A percentile compares a stretch with the other conserved stretches of the same genome.
Evolutionary conservation across 768 basidiomycete genomes (phyloP).

Genomic region (Collybia sp.): DNA sequence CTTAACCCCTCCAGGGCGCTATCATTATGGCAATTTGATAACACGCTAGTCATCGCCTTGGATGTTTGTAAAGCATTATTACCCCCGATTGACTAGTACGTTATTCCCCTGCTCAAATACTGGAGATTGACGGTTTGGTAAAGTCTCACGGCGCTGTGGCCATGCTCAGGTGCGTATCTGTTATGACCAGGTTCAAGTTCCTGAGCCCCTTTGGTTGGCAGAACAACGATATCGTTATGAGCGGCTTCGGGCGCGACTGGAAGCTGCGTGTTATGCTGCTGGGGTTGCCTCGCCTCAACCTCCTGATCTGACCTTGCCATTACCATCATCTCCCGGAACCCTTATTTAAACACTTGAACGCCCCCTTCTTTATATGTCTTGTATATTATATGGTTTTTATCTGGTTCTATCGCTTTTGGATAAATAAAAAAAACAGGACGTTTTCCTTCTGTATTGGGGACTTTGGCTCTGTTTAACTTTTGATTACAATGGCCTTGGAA

Average conservation of each 20-base stretch:
- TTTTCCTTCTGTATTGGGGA: too few relatives aligned
- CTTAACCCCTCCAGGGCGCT: conserved; percentile 35
- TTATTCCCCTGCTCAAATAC: conserved; percentile 5
- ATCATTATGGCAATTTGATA: conserved; percentile 57
- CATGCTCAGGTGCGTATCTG: conserved; percentile 47
- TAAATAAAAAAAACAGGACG: too few relatives aligned
- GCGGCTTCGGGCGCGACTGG: conserved; percentile 39
- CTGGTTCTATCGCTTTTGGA: background rate
- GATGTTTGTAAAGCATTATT: conserved; percentile 60
- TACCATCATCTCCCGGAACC: conserved; percentile 17
- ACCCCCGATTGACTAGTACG: conserved; percentile 53
- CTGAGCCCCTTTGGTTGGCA: conserved; percentile 16
- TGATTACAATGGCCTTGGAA: too few relatives aligned
- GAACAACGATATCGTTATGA: conserved; percentile 50
- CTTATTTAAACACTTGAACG: conserved; percentile 17
- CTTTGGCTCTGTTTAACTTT: too few relatives aligned
- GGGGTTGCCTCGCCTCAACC: conserved; percentile 40
- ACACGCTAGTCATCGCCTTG: conserved; percentile 51
- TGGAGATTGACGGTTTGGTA: conserved; percentile 5
- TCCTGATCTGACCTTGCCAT: conserved; percentile 28
- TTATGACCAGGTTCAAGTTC: background rate
- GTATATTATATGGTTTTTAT: background rate
- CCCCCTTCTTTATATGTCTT: too few relatives aligned
- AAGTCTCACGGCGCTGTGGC: conserved; percentile 57
- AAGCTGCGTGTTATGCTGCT: conserved; percentile 41